phyloP scores from a whole-genome alignment of 768 basidiomycete species.

The Cytidiella melzeri region DNA sequence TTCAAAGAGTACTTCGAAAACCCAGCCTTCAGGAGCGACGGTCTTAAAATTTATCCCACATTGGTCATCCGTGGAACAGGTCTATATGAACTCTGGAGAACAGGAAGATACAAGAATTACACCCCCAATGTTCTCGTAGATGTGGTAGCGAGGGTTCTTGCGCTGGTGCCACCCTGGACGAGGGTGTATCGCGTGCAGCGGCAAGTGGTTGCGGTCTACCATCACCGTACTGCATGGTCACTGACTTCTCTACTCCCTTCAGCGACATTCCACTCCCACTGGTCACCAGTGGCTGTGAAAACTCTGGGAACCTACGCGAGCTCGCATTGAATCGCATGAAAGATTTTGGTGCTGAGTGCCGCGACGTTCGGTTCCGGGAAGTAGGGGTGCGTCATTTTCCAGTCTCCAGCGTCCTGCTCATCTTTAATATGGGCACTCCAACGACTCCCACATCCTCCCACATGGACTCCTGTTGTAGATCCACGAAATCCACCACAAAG shows the following conservation, averaged over 20 bases:
- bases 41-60: conserved; percentile 97
- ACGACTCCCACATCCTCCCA: conserved; percentile 7
- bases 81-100: conserved; percentile 92
- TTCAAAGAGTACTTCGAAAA: conserved; percentile 99
- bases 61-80: conserved; percentile 97
- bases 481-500: conserved; percentile 98
- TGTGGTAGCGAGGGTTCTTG: conserved; percentile 92
- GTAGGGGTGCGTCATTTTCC: conserved; percentile 69
- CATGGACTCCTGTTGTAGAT: conserved; percentile 45
- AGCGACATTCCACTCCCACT: conserved; percentile 97
- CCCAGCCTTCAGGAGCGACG: conserved; percentile 94
- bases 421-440: conserved; percentile 3
- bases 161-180: conserved; percentile 98
- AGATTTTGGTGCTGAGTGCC: conserved; percentile 96
- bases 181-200: conserved; percentile 96
- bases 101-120: conserved; percentile 98
- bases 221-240: background rate
- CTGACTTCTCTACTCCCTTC: conserved; percentile 1
- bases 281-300: conserved; percentile 95
- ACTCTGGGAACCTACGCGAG: conserved; percentile 94
- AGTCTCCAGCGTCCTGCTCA: background rate
- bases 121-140: conserved; percentile 98
- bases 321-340: conserved; percentile 96
- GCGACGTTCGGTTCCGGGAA: conserved; percentile 96
- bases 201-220: conserved; percentile 31